These are phyloP conservation scores for Cynanchum wilfordii DNA, from an alignment of 257 asterid species.

Conservation along the genomic window DNA sequence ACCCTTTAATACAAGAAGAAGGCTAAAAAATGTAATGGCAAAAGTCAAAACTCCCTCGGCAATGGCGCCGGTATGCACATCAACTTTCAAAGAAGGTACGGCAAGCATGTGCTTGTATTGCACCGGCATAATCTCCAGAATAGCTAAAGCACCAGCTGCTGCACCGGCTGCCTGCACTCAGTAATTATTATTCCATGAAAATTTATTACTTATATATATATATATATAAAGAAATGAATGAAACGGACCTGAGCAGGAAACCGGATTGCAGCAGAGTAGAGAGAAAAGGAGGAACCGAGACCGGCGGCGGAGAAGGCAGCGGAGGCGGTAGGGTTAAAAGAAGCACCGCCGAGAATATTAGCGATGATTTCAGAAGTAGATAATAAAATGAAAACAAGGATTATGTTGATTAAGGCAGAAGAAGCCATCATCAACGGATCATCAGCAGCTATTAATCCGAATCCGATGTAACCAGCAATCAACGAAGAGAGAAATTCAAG, in stretches of 20 bases:
- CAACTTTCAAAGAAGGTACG: slow-evolving; percentile 78
- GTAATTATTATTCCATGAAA: neutral
- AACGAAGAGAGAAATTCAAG: slow-evolving; percentile 45
- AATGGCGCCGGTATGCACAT: slow-evolving; percentile 74
- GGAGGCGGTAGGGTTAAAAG: slow-evolving; percentile 72
- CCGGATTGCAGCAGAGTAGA: neutral
- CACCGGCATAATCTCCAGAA: slow-evolving; percentile 62
- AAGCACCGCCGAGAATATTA: slow-evolving; percentile 69
- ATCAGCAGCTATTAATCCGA: too few species aligned
- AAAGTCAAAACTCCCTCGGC: slow-evolving; percentile 91
- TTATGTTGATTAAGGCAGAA: slow-evolving; percentile 43
- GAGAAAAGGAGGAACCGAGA: neutral
- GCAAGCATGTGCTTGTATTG: slow-evolving; percentile 62
- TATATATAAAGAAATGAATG: too few species aligned
- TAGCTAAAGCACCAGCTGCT: slow-evolving; percentile 66
- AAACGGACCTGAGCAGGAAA: slow-evolving; percentile 3
- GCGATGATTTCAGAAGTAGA: slow-evolving; percentile 60
- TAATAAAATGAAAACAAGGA: slow-evolving; percentile 39
- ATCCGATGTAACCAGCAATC: slow-evolving; percentile 47
- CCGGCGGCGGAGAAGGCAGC: slow-evolving; percentile 56
- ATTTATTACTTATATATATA: too few species aligned
- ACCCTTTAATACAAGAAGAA: slow-evolving; percentile 54
- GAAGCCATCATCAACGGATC: slow-evolving; percentile 18
- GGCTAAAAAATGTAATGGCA: slow-evolving; percentile 53
- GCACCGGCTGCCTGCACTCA: slow-evolving; percentile 55